phyloP scores from a whole-genome alignment of 768 basidiomycete genomes.

The Royoungia palumana region DNA sequence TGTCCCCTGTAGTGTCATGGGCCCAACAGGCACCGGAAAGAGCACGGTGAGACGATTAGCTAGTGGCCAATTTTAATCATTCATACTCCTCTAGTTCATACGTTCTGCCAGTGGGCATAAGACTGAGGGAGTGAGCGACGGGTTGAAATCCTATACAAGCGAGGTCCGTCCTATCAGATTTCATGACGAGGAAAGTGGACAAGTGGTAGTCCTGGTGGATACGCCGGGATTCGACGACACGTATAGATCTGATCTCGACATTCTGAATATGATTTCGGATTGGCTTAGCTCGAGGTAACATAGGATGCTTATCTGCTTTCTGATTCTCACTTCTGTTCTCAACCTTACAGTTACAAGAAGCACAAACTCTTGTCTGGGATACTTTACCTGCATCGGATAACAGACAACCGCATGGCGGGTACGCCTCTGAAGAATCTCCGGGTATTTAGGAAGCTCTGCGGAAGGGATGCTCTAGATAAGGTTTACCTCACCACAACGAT shows the following conservation, averaged over 20 bases:
- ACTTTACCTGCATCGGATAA: slow-evolving; percentile 39
- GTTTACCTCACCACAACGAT: slow-evolving; percentile 37
- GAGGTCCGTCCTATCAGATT: slow-evolving; percentile 8
- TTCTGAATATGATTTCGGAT: slow-evolving; percentile 1
- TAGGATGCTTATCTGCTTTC: background rate
- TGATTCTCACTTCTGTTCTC: no score
- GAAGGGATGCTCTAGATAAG: slow-evolving; percentile 25
- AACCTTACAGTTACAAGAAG: slow-evolving; percentile 4
- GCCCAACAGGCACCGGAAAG: slow-evolving; percentile 17
- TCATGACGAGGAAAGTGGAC: background rate
- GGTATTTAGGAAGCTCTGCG: slow-evolving; percentile 31
- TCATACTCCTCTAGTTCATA: slow-evolving; percentile 12
- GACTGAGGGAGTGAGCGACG: slow-evolving; percentile 5
- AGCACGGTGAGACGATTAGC: slow-evolving; percentile 7
- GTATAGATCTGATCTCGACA: slow-evolving; percentile 9
- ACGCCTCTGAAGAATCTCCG: slow-evolving; percentile 32
- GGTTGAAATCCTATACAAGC: slow-evolving; percentile 8
- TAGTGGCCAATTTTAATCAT: background rate
- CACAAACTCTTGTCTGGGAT: slow-evolving; percentile 28
- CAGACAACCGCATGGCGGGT: slow-evolving; percentile 36
- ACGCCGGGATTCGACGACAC: slow-evolving; percentile 26
- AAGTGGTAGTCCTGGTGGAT: slow-evolving; percentile 19
- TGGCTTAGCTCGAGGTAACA: background rate
- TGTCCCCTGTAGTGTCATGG: slow-evolving; percentile 10
- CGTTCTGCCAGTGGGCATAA: slow-evolving; percentile 1